Evolutionary conservation across 306 rosid species (phyloP), one percentile per base, ranked within the genome.

Genomic region (Pueraria montana): DNA sequence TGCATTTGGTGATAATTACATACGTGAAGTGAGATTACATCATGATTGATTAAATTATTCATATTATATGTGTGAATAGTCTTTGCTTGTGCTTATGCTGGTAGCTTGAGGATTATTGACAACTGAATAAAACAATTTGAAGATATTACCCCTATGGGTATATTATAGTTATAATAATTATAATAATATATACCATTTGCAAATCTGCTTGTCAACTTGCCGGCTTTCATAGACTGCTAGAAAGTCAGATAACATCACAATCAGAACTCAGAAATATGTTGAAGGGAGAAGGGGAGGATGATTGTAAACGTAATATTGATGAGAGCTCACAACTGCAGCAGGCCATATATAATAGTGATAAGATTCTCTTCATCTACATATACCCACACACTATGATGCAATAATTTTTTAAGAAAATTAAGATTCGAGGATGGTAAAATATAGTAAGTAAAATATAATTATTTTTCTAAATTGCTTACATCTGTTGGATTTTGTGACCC

Each of bases 81-180:
- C 7, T 40, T 40, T 0, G 49, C 55, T 84, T 72, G 86, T 81
- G 88, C 55, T 72, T 84, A 84, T 49, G 78, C 46, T 46, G 20
- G 64, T 65, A 77, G 81, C 71, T 73, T 2, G 38, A 72, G 84
- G 83, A 78, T 87, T 77, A 53, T 84, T 74, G 88, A 84, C 90
- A 82, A 87, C 42, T 61, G 76, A 80, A 74, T 78, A 71, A 82
- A 84, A 87, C 90, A 84, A 74, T 78, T 59, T 53, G 62, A 76
- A 81, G 76, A 84, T 72, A 82, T 63, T 63, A 24, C n/a, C 45
- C 58, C 52, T 16, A 32, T 64, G 43, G n/a, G 26, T n/a, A 8
- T 36, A 66, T 36, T 65, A 32, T 17, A 65, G 24, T 36, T 65
- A 65, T 56, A 13, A 53, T 76, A 27, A 34, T 34, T 34, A 34